Base-by-base conservation (phyloP, 352 stramenopile species). In the Pythium aristosporum region DNA sequence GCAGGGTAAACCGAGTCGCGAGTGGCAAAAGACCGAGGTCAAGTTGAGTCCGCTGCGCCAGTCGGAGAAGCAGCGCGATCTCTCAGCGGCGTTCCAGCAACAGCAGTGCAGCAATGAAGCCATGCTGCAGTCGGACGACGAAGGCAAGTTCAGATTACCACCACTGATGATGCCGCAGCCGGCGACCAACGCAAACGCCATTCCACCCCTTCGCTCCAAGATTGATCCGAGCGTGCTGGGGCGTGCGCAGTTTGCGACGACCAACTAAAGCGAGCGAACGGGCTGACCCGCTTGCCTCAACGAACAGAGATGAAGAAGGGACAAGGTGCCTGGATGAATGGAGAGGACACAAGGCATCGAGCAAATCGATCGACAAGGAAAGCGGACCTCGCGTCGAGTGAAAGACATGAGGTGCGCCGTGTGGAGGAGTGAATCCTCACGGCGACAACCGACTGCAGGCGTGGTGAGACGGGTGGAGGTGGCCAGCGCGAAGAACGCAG, bases 141-240 rank as follows among this genome's bases (percentile, higher is more conserved):
- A 74, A 46, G 59, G 39, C 70, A 55, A 65, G 61, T 87, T 88
- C 61, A 72, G 74, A 15, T 64, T 92, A 46, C 82, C 82, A 20
- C 80, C 82, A 48, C 73, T 92, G 12, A 85, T 88, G 20, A 77
- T 89, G 57, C 63, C 75, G 42, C 67, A 63, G 28, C 67, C 77
- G 34, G 44, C 61, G 15, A 65, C 67, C 25, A 71, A 63, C 50
- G 81, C 82, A 55, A 75, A 78, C 36, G 57, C 34, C 2, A 92
- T 92, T 64, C 83, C 83, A 13, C 83, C 83, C n/a, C 72, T 92
- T 41, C 80, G 83, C 28, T 88, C 83, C 23, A 92, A 92, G 75
- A 85, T 92, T 56, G 79, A 89, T 44, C 83, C 83, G 30, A 89
- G 68, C 54, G 79, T 92, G 52, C 71, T 92, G 28, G 69, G 68